Evolutionary conservation across 1,284 basidiomycete species (phyloP), one percentile per base, ranked within the genome.

Genomic region (Ustilago cynodontis): DNA sequence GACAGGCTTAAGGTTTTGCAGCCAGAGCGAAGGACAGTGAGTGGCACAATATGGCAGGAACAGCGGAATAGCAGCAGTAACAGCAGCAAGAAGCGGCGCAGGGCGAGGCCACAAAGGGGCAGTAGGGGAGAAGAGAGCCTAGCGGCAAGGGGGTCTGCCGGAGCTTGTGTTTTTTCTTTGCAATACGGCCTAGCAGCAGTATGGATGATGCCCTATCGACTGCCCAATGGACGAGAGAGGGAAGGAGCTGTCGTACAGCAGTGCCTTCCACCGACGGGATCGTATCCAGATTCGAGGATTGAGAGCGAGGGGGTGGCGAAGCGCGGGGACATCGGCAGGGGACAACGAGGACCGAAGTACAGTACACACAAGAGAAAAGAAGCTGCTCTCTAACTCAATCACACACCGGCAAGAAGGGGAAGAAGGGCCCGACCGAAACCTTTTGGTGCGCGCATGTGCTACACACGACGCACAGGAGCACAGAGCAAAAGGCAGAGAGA

Each of bases 1-100:
- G 24, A 54, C 52, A 54, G 35, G 52, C 52, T 39, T 54, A 26
- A 37, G 52, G 52, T 41, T 54, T 54, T 37, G 33, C 9, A 26
- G 20, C 13, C 24, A 31, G 50, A 18, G 28, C 50, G 11, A 20
- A 18, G 26, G 14, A n/a, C n/a, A n/a, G 43, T 10, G 22, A 49
- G 47, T 49, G 47, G 26, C 47, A 49, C 24, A 49, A 28, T 6
- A 24, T 28, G 47, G 41, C 41, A 26, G 47, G 24, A 49, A 49
- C 47, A 28, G 47, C 47, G 26, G 47, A 28, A 26, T 45, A 45
- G 43, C 43, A 45, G 43, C 43, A n/a, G 11, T 6, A 45, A 11
- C 41, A 3, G 7, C 41, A 22, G 41, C 7, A 3, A 5, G 20
- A 7, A n/a, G 41, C 41, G 14, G n/a, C 4, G 14, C 5, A n/a